Evolutionary conservation across 164 flowering plant species (phyloP).

Genomic region (Houttuynia cordata): DNA sequence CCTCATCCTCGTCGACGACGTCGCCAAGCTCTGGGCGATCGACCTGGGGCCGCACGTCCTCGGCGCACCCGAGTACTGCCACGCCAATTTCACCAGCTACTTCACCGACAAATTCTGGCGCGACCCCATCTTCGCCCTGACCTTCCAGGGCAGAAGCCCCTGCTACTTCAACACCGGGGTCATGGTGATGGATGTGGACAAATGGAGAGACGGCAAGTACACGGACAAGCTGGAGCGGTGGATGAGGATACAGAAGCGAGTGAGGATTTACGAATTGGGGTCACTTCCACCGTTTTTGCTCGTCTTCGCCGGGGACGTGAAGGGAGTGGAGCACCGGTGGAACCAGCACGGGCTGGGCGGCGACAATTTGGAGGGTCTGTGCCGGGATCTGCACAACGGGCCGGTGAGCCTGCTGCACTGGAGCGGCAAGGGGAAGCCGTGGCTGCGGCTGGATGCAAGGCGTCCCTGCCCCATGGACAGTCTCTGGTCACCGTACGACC

Average conservation of each 20-base stretch:
- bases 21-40: conserved; percentile 39
- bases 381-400: conserved; percentile 13
- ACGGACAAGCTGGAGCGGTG: conserved; percentile 29
- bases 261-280: conserved; percentile 11
- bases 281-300: conserved; percentile 14
- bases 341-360: conserved; percentile 17
- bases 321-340: conserved; percentile 15
- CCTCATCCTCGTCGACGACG: conserved; percentile 43
- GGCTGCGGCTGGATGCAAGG: conserved; percentile 9
- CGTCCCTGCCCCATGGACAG: conserved; percentile 15
- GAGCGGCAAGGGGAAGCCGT: conserved; percentile 20
- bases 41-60: conserved; percentile 26
- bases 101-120: conserved; percentile 42
- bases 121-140: conserved; percentile 14
- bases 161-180: conserved; percentile 50
- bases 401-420: conserved; percentile 17
- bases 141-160: conserved; percentile 25
- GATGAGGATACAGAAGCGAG: conserved; percentile 33
- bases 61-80: conserved; percentile 57
- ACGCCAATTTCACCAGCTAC: conserved; percentile 46
- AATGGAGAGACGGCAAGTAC: conserved; percentile 25
- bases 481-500: conserved; percentile 15
- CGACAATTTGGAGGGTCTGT: conserved; percentile 11
- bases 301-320: conserved; percentile 15
- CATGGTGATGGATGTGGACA: conserved; percentile 31